These are phyloP conservation scores for Multifurca ochricompacta DNA, from an alignment of 768 basidiomycete genomes.

Conservation along the genomic window DNA sequence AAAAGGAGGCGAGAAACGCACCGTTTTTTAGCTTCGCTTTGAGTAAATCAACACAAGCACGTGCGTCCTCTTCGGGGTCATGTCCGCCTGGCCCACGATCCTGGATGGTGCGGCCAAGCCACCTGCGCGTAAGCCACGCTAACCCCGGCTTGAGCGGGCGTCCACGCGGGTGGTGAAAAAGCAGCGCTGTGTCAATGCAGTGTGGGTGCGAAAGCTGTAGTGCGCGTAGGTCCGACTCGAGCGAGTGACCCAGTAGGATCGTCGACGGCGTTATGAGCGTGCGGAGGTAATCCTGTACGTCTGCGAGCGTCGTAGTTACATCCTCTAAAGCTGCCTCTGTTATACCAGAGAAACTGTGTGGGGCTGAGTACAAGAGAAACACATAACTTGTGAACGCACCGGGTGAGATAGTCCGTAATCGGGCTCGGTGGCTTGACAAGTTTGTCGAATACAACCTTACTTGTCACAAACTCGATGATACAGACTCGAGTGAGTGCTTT, in stretches of 20 bases:
- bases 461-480: constrained; percentile 68
- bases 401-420: constrained; percentile 87
- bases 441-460: constrained; percentile 75
- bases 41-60: constrained; percentile 79
- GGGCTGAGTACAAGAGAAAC: neutral
- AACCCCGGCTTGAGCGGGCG: constrained; percentile 90
- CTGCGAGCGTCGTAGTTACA: constrained; percentile 69
- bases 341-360: constrained; percentile 82
- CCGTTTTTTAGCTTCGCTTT: constrained; percentile 74
- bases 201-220: constrained; percentile 79
- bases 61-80: constrained; percentile 91
- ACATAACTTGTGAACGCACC: constrained; percentile 35
- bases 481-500: constrained; percentile 84
- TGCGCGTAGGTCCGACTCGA: constrained; percentile 88
- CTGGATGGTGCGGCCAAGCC: constrained; percentile 89
- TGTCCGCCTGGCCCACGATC: constrained; percentile 78
- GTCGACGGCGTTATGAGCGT: constrained; percentile 55
- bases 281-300: constrained; percentile 70
- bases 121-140: constrained; percentile 95
- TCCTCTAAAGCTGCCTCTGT: constrained; percentile 60
- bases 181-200: constrained; percentile 86
- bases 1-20: constrained; percentile 20
- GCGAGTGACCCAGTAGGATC: constrained; percentile 89
- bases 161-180: constrained; percentile 90
- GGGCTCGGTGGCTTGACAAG: constrained; percentile 84